Conservation (phyloP, 164 flowering plant genomes). For the Macadamia integrifolia region DNA sequence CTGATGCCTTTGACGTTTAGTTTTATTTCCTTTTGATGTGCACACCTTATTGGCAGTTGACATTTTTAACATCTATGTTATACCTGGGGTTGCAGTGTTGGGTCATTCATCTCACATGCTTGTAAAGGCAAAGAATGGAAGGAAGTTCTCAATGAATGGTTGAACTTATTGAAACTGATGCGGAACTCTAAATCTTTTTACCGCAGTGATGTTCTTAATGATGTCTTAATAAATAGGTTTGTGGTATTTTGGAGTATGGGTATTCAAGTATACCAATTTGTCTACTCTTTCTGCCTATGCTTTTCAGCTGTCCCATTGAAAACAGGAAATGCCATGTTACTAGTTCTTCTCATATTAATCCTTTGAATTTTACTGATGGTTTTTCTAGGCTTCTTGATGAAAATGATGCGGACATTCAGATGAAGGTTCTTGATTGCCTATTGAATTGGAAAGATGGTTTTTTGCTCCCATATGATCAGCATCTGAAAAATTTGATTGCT, state of each 20-base stretch:
- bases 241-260: slow-evolving; percentile 7
- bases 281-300: neutral
- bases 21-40: neutral
- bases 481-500: slow-evolving; percentile 66
- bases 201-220: slow-evolving; percentile 48
- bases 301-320: neutral
- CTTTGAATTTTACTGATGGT: slow-evolving; percentile 3
- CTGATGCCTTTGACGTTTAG: neutral
- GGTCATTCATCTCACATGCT: slow-evolving; percentile 29
- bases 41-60: neutral
- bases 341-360: slow-evolving; percentile 6
- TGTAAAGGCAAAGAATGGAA: slow-evolving; percentile 82
- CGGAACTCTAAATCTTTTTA: slow-evolving; percentile 53
- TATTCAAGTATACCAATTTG: neutral
- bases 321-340: slow-evolving; percentile 1
- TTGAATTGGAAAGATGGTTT: slow-evolving; percentile 66
- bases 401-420: slow-evolving; percentile 76
- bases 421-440: slow-evolving; percentile 78
- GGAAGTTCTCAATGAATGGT: slow-evolving; percentile 75
- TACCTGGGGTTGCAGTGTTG: slow-evolving; percentile 42
- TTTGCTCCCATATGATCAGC: slow-evolving; percentile 59
- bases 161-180: slow-evolving; percentile 62
- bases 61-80: neutral
- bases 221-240: slow-evolving; percentile 69
- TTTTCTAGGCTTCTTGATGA: slow-evolving; percentile 76